Evolutionary conservation across 306 rosid species (phyloP), one percentile per base, ranked within the genome.

Genomic region (Prunus kanzakura): DNA sequence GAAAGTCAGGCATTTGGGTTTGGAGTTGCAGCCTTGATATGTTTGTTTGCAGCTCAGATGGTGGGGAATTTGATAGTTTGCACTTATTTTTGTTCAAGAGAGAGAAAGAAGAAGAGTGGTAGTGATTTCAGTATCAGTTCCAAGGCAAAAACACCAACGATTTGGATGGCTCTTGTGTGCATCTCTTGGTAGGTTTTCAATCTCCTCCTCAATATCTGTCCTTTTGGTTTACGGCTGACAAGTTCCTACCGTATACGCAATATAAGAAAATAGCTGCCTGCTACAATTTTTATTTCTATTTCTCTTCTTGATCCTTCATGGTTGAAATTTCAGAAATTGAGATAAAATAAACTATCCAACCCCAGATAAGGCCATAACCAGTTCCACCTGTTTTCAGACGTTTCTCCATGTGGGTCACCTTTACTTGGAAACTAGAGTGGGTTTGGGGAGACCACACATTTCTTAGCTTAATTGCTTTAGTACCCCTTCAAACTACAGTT

Each of bases 101-200:
- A 84, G 73, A 84, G 87, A 74, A 74, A 77, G 79, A 82, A 14
- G 67, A 62, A 62, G 67, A 29, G 57, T 55, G 61, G 8, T 18
- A 22, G n/a, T 52, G 8, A 19, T 15, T 15, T n/a, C 6, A 62
- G 71, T 0, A 22, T 14, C 41, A 71, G 51, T 47, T 52, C 78
- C 76, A 78, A 76, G 54, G 73, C 74, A 58, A 90, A 82, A 82
- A 71, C 50, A 30, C 86, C 89, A 20, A 23, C 35, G 14, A 32
- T 88, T 80, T 84, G 83, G 51, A 83, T 67, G 83, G 29, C 74
- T 81, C 93, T 92, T 77, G 74, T 87, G 63, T 69, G 72, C 72
- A 69, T 92, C 43, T 92, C 97, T 75, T 95, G 98, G 98, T 95
- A 84, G 38, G 93, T 85, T n/a, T 14, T 78, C 85, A 67, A 80